Percentiles rank a stretch among this genome's conserved stretches.
These are phyloP conservation scores for Aspergillus phoenicis DNA, from an alignment of 2,329 filamentous ascomycete genomes.

Conservation along the genomic window DNA sequence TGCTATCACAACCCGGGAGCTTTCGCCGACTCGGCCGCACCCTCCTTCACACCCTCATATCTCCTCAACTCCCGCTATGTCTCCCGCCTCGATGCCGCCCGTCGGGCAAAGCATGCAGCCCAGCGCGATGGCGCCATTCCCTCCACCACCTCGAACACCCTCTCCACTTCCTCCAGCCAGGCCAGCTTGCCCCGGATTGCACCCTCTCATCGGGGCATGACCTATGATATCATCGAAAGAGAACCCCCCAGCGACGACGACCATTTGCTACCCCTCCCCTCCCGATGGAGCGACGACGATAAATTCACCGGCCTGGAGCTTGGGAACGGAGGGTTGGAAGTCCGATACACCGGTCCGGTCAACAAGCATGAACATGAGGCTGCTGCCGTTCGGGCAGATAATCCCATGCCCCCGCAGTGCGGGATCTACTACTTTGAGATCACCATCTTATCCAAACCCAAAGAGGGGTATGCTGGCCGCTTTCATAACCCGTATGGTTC, in stretches of 20 bases:
- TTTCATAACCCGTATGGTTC: not conserved
- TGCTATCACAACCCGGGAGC: conserved; percentile 27
- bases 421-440: conserved; percentile 95
- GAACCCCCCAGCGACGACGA: conserved; percentile 63
- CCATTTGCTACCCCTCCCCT: conserved; percentile 70
- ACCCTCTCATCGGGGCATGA: conserved; percentile 73
- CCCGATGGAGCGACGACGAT: conserved; percentile 79
- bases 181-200: conserved; percentile 61
- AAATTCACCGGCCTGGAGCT: conserved; percentile 75
- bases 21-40: conserved; percentile 33
- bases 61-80: conserved; percentile 77
- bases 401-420: conserved; percentile 83
- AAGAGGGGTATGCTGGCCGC: conserved; percentile 60
- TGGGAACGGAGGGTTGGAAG: conserved; percentile 70
- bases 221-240: conserved; percentile 83
- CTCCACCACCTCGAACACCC: conserved; percentile 48
- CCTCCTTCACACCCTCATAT: conserved; percentile 76
- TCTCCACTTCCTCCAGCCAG: conserved; percentile 60
- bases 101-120: conserved; percentile 62
- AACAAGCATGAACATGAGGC: conserved; percentile 72
- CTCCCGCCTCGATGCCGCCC: conserved; percentile 70
- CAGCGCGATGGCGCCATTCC: conserved; percentile 51
- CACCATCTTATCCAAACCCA: conserved; percentile 65
- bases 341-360: conserved; percentile 60
- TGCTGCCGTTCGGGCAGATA: conserved; percentile 77